Conservation (phyloP, 2,329 filamentous ascomycete genomes). For the Pestalotiopsis sp. region DNA sequence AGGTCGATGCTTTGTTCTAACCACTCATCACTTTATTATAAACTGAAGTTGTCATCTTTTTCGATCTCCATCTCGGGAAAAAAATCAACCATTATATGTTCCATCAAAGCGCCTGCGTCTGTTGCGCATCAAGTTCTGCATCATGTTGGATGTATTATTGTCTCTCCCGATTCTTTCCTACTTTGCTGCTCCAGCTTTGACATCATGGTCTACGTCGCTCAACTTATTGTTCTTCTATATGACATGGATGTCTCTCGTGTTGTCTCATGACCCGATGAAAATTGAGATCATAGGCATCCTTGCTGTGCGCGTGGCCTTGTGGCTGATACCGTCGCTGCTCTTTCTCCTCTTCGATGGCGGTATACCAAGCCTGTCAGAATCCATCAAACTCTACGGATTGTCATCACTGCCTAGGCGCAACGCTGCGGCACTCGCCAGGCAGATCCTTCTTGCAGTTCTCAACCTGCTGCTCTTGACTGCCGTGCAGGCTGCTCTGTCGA, state of each 20-base stretch:
- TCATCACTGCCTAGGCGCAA: slow-evolving; percentile 51
- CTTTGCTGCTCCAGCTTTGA: slow-evolving; percentile 61
- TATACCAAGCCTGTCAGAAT: slow-evolving; percentile 69
- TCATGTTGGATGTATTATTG: slow-evolving; percentile 66
- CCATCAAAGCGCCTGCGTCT: neutral
- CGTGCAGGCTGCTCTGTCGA: slow-evolving; percentile 45
- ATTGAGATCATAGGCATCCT: slow-evolving; percentile 76
- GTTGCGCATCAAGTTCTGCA: neutral
- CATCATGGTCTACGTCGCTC: slow-evolving; percentile 76
- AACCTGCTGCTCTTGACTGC: slow-evolving; percentile 49
- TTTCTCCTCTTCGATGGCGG: slow-evolving; percentile 75
- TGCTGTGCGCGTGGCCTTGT: slow-evolving; percentile 70
- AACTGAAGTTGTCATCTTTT: neutral
- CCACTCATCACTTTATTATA: neutral
- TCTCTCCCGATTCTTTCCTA: slow-evolving; percentile 75
- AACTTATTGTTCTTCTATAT: slow-evolving; percentile 90
- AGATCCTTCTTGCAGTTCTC: slow-evolving; percentile 44
- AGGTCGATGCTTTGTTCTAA: neutral
- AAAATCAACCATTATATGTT: neutral
- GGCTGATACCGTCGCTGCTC: slow-evolving; percentile 70
- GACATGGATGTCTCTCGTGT: slow-evolving; percentile 83
- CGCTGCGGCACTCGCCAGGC: slow-evolving; percentile 34
- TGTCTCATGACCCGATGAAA: slow-evolving; percentile 74
- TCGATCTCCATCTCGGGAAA: neutral
- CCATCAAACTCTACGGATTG: slow-evolving; percentile 68